These are phyloP conservation scores for Catunica adiposa DNA, from an alignment of 2,329 filamentous ascomycete species.

Conservation along the genomic window DNA sequence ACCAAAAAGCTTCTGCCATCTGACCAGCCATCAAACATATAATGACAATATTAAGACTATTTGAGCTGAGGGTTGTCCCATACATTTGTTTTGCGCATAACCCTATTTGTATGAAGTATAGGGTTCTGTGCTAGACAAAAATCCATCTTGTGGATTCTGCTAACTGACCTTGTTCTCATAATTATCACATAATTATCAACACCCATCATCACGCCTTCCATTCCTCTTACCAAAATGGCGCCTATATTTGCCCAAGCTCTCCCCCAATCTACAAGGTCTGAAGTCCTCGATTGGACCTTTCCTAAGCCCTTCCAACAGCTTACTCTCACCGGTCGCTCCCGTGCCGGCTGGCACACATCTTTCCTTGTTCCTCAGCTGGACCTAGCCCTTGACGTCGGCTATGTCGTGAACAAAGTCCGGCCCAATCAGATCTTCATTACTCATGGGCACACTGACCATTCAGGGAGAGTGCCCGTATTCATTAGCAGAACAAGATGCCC, in stretches of 20 bases:
- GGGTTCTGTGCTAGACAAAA: no score
- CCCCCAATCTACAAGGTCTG: slow-evolving; percentile 27
- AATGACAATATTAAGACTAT: no score
- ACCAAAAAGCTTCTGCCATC: no score
- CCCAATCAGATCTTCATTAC: slow-evolving; percentile 35
- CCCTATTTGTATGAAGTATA: no score
- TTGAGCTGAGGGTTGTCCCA: no score
- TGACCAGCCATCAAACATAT: no score
- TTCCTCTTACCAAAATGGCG: slow-evolving; percentile 2
- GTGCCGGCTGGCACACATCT: slow-evolving; percentile 35
- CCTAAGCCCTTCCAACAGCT: slow-evolving; percentile 27
- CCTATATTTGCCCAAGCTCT: slow-evolving; percentile 27
- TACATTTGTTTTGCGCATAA: no score
- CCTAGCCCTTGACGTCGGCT: slow-evolving; percentile 32
- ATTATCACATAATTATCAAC: no score
- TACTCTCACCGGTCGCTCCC: slow-evolving; percentile 30
- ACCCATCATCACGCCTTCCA: no score
- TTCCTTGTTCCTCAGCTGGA: slow-evolving; percentile 34
- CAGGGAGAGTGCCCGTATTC: slow-evolving; percentile 27
- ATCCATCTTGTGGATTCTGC: no score
- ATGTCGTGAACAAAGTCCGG: slow-evolving; percentile 28
- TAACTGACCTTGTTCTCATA: no score
- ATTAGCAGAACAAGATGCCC: slow-evolving; percentile 29
- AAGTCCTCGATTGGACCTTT: slow-evolving; percentile 30
- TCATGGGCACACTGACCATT: slow-evolving; percentile 33